Evolutionary conservation across 129 eudicot species (phyloP).

Genomic region (Flaveria ramosissima): DNA sequence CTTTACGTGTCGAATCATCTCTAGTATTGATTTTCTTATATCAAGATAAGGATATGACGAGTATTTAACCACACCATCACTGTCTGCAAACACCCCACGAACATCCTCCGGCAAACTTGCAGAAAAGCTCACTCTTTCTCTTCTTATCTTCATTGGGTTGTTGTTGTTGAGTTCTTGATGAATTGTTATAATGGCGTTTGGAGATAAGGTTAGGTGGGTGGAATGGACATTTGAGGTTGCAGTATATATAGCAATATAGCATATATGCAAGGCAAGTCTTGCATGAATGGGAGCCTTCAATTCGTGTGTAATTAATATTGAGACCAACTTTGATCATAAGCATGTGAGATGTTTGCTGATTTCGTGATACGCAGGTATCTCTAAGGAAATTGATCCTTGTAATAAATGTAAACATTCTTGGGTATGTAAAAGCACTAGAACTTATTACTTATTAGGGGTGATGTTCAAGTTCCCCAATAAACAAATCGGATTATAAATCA

Average conservation of each 20-base stretch:
- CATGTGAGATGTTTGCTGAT: constrained; percentile 26
- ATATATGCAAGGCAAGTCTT: constrained; percentile 29
- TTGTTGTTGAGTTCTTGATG: constrained; percentile 28
- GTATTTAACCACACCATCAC: constrained; percentile 62
- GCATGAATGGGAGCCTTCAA: constrained; percentile 39
- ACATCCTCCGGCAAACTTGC: constrained; percentile 76
- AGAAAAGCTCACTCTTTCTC: constrained; percentile 61
- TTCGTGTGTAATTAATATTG: constrained; percentile 10
- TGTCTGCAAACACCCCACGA: constrained; percentile 51
- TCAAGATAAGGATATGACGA: constrained; percentile 54
- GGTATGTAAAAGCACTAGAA: too few species aligned
- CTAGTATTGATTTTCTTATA: constrained; percentile 53
- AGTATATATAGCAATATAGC: constrained; percentile 16
- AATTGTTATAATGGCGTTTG: constrained; percentile 1
- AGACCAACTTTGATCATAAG: constrained; percentile 20
- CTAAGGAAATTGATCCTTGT: constrained; percentile 19
- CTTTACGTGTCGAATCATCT: constrained; percentile 50
- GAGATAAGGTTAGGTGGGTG: constrained; percentile 24
- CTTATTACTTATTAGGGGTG: too few species aligned
- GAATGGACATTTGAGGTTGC: constrained; percentile 16
- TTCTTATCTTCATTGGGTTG: constrained; percentile 36
- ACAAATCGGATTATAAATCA: too few species aligned
- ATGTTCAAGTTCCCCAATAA: too few species aligned
- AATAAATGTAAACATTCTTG: constrained; percentile 6
- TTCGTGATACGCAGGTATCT: constrained; percentile 27